These are phyloP conservation scores for Kodamaea derodonti DNA, from an alignment of 1,139 yeast genomes.

Conservation along the genomic window DNA sequence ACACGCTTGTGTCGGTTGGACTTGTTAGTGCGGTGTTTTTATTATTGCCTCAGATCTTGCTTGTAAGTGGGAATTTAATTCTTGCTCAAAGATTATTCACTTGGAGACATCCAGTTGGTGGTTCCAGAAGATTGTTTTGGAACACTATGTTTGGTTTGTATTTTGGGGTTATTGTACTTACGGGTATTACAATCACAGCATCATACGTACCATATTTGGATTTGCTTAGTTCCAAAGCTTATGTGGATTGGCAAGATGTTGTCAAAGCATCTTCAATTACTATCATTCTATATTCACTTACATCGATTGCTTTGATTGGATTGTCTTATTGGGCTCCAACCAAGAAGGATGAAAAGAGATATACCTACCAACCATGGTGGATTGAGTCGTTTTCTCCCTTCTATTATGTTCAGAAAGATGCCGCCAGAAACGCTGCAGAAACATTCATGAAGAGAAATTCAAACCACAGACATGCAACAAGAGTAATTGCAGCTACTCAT, in stretches of 20 bases:
- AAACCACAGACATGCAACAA: conserved; percentile 48
- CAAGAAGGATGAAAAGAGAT: conserved; percentile 45
- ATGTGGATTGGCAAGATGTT: conserved; percentile 51
- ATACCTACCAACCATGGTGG: conserved; percentile 79
- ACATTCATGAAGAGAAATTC: conserved; percentile 48
- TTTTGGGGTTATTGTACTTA: conserved; percentile 51
- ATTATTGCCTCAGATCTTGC: conserved; percentile 52
- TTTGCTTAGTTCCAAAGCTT: conserved; percentile 45
- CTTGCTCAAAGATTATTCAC: conserved; percentile 76
- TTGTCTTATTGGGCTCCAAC: conserved; percentile 60
- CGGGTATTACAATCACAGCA: conserved; percentile 66
- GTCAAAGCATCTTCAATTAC: conserved; percentile 56
- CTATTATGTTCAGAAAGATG: conserved; percentile 51
- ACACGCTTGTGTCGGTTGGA: conserved; percentile 46
- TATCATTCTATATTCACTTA: conserved; percentile 54
- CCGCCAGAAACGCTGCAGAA: conserved; percentile 47
- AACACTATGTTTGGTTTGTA: conserved; percentile 49
- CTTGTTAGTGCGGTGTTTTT: conserved; percentile 58
- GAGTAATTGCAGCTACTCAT: conserved; percentile 47
- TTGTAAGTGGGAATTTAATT: conserved; percentile 58
- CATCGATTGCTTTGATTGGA: conserved; percentile 48
- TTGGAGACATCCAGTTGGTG: conserved; percentile 80
- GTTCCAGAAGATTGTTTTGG: conserved; percentile 56
- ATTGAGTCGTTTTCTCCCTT: conserved; percentile 56
- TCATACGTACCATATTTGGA: conserved; percentile 62